phyloP scores from a whole-genome alignment of 176 grass and related monocot species.

The Ampelocalamus luodianensis region DNA sequence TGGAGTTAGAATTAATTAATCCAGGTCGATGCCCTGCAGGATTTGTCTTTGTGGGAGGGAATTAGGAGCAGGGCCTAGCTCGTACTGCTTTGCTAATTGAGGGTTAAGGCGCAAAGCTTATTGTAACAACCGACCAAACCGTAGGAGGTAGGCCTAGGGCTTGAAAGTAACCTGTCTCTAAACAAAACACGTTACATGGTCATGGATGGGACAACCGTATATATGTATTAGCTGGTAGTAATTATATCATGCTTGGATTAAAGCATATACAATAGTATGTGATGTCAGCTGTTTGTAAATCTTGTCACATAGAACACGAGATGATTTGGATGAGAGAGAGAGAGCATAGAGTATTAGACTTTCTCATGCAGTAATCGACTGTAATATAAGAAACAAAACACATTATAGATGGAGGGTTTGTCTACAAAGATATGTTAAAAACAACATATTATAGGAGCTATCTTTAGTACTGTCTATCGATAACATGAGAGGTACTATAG shows the following conservation, averaged over 20 bases:
- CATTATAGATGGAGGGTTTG: too few species aligned
- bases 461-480: too few species aligned
- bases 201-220: not conserved
- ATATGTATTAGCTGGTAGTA: not conserved
- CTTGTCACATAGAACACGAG: too few species aligned
- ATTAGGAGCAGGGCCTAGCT: not conserved
- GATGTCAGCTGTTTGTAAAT: too few species aligned
- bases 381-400: too few species aligned
- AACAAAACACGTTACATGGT: conserved; percentile 1
- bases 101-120: conserved; percentile 15
- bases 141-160: conserved; percentile 15
- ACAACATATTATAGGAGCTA: too few species aligned
- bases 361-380: too few species aligned
- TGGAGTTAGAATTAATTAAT: conserved; percentile 4
- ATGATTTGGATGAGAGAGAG: too few species aligned
- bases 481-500: too few species aligned
- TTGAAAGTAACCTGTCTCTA: not conserved
- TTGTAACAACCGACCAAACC: conserved; percentile 37
- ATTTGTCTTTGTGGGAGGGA: conserved; percentile 23
- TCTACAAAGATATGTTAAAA: too few species aligned
- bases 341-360: too few species aligned
- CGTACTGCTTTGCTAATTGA: not conserved
- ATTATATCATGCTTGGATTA: not conserved
- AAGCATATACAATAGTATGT: too few species aligned
- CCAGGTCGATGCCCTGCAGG: conserved; percentile 7